Conservation (phyloP, 495 filamentous ascomycete species). For the Trichoderma gamsii region DNA sequence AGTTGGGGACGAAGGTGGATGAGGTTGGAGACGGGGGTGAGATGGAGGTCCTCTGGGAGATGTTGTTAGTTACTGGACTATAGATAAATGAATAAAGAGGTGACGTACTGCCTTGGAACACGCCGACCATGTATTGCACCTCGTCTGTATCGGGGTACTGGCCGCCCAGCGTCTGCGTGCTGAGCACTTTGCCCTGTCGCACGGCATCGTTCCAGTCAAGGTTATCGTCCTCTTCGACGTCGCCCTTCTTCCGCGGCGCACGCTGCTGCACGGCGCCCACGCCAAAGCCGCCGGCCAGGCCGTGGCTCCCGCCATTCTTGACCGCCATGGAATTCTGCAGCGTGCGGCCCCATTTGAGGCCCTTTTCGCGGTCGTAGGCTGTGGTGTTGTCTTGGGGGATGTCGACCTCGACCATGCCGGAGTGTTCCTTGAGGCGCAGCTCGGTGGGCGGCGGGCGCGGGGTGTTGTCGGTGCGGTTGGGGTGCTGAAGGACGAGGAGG, state of each 20-base stretch:
- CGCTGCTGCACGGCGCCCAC: conserved; percentile 27
- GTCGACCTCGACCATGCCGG: conserved; percentile 46
- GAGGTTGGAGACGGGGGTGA: conserved; percentile 40
- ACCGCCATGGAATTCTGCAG: conserved; percentile 36
- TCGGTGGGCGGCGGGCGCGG: conserved; percentile 28
- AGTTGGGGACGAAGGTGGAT: conserved; percentile 41
- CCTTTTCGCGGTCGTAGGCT: conserved; percentile 43
- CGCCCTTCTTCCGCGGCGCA: conserved; percentile 19
- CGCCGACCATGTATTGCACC: conserved; percentile 42
- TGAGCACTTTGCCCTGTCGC: conserved; percentile 37
- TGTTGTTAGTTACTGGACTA: background rate
- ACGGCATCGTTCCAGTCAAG: conserved; percentile 41
- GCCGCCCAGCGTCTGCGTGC: conserved; percentile 40
- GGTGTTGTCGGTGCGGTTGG: conserved; percentile 33
- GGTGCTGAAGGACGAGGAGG: conserved; percentile 40
- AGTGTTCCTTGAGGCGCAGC: conserved; percentile 39
- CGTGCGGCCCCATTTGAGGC: conserved; percentile 38
- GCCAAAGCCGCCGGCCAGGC: conserved; percentile 43
- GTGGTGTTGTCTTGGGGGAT: conserved; percentile 34
- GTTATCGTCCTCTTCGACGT: conserved; percentile 26
- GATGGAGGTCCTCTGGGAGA: conserved; percentile 39
- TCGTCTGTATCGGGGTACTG: conserved; percentile 31
- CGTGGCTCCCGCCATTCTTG: conserved; percentile 42
- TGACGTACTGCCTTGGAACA: conserved; percentile 42
- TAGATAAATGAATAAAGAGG: background rate